phyloP scores from a whole-genome alignment of 768 basidiomycete species.

The Suillus bovinus region DNA sequence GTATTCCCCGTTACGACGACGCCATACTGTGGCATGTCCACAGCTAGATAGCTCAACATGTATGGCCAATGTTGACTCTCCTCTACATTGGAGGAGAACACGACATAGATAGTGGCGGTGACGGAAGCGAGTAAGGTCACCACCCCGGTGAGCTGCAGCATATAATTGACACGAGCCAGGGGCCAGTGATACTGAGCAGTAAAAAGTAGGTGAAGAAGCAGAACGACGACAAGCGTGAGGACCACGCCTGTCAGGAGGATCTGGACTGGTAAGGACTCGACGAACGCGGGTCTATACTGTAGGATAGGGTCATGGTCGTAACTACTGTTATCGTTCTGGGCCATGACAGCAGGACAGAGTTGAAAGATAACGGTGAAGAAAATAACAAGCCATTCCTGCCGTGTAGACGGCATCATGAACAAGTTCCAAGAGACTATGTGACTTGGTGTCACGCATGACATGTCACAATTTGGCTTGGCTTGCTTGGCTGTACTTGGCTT shows the following conservation, averaged over 20 bases:
- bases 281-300: conserved; percentile 74
- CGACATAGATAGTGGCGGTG: conserved; percentile 74
- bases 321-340: conserved; percentile 10
- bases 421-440: neutral
- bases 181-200: conserved; percentile 97
- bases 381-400: neutral
- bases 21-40: conserved; percentile 53
- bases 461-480: neutral
- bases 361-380: conserved; percentile 12
- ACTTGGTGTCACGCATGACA: neutral
- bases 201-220: conserved; percentile 91
- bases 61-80: conserved; percentile 88
- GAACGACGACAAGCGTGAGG: conserved; percentile 78
- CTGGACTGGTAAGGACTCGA: conserved; percentile 88
- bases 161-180: conserved; percentile 89
- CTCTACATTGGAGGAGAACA: conserved; percentile 56
- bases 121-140: conserved; percentile 75
- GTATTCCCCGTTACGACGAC: conserved; percentile 18
- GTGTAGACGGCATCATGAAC: neutral
- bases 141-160: conserved; percentile 85
- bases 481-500: conserved; percentile 5
- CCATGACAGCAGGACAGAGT: conserved; percentile 23
- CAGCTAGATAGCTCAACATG: conserved; percentile 90
- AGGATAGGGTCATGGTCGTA: conserved; percentile 70
- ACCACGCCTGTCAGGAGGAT: conserved; percentile 84